Evolutionary conservation across 2,329 filamentous ascomycete species (phyloP), one percentile per base, ranked within the genome.

Genomic region (Leptodontidium sp.): DNA sequence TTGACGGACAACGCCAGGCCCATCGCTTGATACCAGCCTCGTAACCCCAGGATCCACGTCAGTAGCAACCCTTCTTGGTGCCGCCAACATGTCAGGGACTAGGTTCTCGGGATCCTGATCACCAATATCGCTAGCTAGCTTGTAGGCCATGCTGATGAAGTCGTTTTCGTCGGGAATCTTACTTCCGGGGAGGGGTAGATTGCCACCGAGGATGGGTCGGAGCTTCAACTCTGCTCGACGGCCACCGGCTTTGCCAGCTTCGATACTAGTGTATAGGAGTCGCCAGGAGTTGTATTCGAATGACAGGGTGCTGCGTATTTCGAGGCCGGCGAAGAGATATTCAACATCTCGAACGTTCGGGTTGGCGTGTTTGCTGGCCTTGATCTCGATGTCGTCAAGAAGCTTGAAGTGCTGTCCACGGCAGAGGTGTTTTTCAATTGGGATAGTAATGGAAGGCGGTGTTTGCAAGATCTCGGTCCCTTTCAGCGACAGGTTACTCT

Each of bases 311-410:
- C 68, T 71, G 43, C 68, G 68, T 17, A 76, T 72, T 43, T 79
- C 75, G 4, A 78, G 72, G 7, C 76, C 77, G 3, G 74, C 64
- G 53, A 78, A 79, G 12, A 79, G 59, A 59, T 79, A 79, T 26
- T 77, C 72, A 12, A 79, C 74, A n/a, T 75, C 68, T 11, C 62
- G 38, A 4, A 74, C 74, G 9, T 74, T 64, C 1, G 70, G 21
- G 15, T 8, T 47, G 17, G 11, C 2, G n/a, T 32, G 17, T 6
- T 63, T 43, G 7, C 68, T 61, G 3, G 24, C 26, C 38, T 64
- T 52, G 2, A 49, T 21, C 9, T 72, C 52, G 2, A 38, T 35
- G 12, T 49, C 35, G 26, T 65, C 62, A 2, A 74, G 61, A 21
- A 69, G 40, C 21, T 70, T 49, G 21, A 73, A 64, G 8, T 64